These are phyloP conservation scores for Bremia lactucae DNA, from an alignment of 352 stramenopile species.

Conservation along the genomic window DNA sequence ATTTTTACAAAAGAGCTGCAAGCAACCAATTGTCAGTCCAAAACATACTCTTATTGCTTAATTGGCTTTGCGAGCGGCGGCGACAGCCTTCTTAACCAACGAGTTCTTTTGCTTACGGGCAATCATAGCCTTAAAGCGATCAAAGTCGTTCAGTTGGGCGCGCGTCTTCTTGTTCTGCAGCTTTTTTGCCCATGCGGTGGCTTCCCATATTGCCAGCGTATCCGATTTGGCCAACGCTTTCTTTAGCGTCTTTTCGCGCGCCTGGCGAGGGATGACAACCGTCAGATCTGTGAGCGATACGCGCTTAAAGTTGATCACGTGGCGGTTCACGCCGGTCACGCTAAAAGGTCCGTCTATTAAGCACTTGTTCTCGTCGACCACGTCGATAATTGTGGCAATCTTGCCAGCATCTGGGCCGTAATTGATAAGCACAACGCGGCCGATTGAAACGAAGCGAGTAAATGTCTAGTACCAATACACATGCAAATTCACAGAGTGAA, in stretches of 20 bases:
- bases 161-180: constrained; percentile 93
- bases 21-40: constrained; percentile 3
- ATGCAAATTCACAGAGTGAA: not conserved
- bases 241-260: constrained; percentile 91
- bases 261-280: constrained; percentile 91
- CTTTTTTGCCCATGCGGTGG: constrained; percentile 96
- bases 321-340: constrained; percentile 93
- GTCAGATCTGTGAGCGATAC: constrained; percentile 96
- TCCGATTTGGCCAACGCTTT: constrained; percentile 81
- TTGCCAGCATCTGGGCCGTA: constrained; percentile 97
- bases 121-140: constrained; percentile 99
- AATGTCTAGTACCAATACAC: constrained; percentile 80
- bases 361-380: constrained; percentile 98
- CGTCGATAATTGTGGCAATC: constrained; percentile 98
- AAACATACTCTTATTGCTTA: constrained; percentile 16
- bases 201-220: constrained; percentile 92
- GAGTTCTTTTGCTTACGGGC: constrained; percentile 96
- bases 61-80: constrained; percentile 66
- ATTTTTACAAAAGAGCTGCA: not conserved
- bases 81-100: constrained; percentile 88
- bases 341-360: constrained; percentile 94
- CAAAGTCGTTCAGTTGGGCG: constrained; percentile 93
- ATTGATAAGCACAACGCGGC: constrained; percentile 98
- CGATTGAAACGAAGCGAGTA: constrained; percentile 98
- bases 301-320: constrained; percentile 97